Conservation (phyloP, 1,284 basidiomycete species). For the Ustilago loliicola region DNA sequence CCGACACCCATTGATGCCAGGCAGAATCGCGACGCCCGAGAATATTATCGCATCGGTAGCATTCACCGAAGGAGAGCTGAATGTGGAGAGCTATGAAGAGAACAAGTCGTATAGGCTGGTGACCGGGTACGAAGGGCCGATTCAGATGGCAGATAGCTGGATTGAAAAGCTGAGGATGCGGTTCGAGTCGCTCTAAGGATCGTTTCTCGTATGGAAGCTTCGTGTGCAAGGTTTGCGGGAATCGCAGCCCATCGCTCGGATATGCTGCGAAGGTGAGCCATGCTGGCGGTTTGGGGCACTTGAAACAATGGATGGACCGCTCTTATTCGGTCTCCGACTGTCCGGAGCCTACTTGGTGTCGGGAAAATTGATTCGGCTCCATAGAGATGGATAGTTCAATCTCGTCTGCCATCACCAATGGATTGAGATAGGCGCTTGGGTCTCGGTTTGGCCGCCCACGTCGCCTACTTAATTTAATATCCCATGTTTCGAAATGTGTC, state of each 20-base stretch:
- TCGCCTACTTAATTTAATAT: background rate
- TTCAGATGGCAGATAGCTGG: slow-evolving; percentile 56
- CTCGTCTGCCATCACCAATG: background rate
- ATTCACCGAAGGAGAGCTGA: slow-evolving; percentile 59
- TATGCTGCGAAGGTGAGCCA: no score
- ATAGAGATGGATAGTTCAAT: no score
- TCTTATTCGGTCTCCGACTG: no score
- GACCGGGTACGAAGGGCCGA: slow-evolving; percentile 61
- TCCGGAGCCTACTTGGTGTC: no score
- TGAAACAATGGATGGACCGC: no score
- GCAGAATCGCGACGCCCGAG: slow-evolving; percentile 63
- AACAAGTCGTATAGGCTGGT: slow-evolving; percentile 65
- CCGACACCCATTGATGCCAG: slow-evolving; percentile 64
- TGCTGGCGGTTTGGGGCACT: no score
- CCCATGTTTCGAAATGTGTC: background rate
- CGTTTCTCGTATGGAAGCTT: no score
- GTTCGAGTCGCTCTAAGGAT: slow-evolving; percentile 36
- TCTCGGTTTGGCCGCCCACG: background rate
- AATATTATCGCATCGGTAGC: slow-evolving; percentile 65
- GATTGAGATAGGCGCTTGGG: background rate
- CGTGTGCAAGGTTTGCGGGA: no score
- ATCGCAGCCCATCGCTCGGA: no score
- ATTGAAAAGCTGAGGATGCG: slow-evolving; percentile 35
- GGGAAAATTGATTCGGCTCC: no score
- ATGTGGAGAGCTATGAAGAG: slow-evolving; percentile 59